phyloP scores from a whole-genome alignment of 148 eudicot species.

The Camellia sinensis region DNA sequence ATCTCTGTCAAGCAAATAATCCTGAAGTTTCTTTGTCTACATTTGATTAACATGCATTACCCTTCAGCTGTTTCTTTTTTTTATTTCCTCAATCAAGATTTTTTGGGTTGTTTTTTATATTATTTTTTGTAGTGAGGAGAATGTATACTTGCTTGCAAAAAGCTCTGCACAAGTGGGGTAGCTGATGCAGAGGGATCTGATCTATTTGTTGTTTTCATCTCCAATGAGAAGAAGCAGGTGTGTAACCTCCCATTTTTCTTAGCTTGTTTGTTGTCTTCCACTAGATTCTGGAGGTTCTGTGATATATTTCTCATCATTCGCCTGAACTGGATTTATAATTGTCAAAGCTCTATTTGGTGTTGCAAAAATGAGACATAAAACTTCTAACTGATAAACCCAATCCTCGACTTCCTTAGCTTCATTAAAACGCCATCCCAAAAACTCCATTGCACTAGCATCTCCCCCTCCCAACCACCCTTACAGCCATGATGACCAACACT shows the following conservation, averaged over 20 bases:
- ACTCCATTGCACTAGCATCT: too few species aligned
- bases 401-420: too few species aligned
- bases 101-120: neutral
- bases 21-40: neutral
- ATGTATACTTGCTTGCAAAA: slow-evolving; percentile 80
- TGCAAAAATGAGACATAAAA: neutral
- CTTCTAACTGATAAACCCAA: neutral
- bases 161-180: slow-evolving; percentile 45
- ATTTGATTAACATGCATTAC: neutral
- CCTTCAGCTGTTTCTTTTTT: neutral
- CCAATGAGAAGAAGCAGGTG: slow-evolving; percentile 88
- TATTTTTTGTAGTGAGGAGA: slow-evolving; percentile 65
- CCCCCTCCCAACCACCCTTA: too few species aligned
- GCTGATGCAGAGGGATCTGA: slow-evolving; percentile 65
- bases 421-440: too few species aligned
- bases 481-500: too few species aligned
- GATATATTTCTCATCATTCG: neutral
- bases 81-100: neutral
- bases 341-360: too few species aligned
- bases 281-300: neutral
- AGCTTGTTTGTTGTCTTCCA: neutral
- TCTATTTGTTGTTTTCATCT: slow-evolving; percentile 77
- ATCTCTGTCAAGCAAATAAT: neutral
- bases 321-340: too few species aligned
- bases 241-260: slow-evolving; percentile 14